Percentiles rank a stretch among this genome's conserved stretches.
These are phyloP conservation scores for Colletotrichum filicis DNA, from an alignment of 2,329 filamentous ascomycete species.

Conservation along the genomic window DNA sequence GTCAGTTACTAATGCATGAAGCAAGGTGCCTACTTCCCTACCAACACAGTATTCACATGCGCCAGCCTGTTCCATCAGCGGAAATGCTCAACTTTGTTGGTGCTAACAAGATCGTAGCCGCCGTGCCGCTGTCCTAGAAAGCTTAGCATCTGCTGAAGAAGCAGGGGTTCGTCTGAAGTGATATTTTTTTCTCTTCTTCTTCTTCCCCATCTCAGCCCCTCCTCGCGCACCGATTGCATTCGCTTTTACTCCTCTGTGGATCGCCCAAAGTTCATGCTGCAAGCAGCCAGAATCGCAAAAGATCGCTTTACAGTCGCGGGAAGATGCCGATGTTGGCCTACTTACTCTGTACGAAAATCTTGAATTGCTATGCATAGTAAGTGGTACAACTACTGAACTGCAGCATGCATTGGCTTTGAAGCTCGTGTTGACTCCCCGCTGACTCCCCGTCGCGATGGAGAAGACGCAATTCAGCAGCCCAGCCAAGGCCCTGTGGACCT, in stretches of 20 bases:
- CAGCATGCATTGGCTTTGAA: too few relatives aligned
- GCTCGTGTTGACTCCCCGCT: too few relatives aligned
- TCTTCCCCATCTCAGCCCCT: background rate
- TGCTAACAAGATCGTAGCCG: background rate
- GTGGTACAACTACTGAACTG: too few relatives aligned
- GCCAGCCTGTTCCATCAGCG: background rate
- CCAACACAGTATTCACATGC: too few relatives aligned
- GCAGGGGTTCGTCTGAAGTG: background rate
- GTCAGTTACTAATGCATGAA: too few relatives aligned
- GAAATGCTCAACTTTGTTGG: background rate
- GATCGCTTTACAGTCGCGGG: too few relatives aligned
- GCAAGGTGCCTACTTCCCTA: too few relatives aligned
- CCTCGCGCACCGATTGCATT: background rate
- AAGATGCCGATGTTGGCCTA: too few relatives aligned
- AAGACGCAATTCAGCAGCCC: background rate
- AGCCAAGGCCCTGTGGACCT: background rate
- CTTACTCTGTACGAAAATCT: too few relatives aligned
- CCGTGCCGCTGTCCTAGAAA: conserved; percentile 1
- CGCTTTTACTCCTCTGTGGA: background rate
- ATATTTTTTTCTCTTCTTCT: background rate
- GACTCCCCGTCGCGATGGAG: background rate
- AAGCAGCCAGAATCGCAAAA: background rate
- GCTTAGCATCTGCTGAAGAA: conserved; percentile 5
- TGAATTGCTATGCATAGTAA: too few relatives aligned
- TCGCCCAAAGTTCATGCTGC: background rate